Evolutionary conservation across 345 rosid genomes (phyloP), one percentile per base, ranked within the genome.

Genomic region (Streptanthus diversifolius): DNA sequence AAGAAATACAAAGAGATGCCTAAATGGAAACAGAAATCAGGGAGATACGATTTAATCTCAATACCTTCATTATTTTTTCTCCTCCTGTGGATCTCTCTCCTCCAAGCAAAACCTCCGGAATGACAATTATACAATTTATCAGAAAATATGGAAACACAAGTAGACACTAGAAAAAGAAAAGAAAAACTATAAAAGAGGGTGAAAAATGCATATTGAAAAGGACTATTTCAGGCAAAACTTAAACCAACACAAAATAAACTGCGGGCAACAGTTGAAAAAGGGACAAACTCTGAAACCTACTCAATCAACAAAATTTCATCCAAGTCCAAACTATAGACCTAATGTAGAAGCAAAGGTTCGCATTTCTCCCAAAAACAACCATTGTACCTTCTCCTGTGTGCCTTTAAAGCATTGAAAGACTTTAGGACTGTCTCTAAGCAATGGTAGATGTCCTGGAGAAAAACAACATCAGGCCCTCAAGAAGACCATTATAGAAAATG

Each of bases 311-410:
- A 3, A 15, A n/a, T 29, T 8, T 54, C 60, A 29, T 1, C 60
- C 37, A 54, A 30, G 39, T n/a, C 30, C 6, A 30, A 39, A 12
- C 73, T 27, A 30, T 29, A 40, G 58, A 7, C 47, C 21, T n/a
- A 60, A 47, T 49, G 40, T 7, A 55, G 18, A 21, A 55, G 27
- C 54, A 66, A 48, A 33, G 17, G 24, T 30, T 71, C 49, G 49
- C 77, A 68, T 43, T 80, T 82, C 73, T 85, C 93, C 95, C 72
- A 85, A 79, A 80, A 83, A 85, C 89, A 86, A 85, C 95, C 92
- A 91, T 82, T 88, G 80, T 95, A 95, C 99, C 99, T 95, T 95
- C 96, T 86, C 92, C 93, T 72, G 91, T 82, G 85, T 86, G 93
- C 90, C 90, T 85, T 83, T 82, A 71, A 81, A 87, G 82, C 92